Conservation (phyloP, 106 monocot genomes). For the Alisma plantagoaquatica region DNA sequence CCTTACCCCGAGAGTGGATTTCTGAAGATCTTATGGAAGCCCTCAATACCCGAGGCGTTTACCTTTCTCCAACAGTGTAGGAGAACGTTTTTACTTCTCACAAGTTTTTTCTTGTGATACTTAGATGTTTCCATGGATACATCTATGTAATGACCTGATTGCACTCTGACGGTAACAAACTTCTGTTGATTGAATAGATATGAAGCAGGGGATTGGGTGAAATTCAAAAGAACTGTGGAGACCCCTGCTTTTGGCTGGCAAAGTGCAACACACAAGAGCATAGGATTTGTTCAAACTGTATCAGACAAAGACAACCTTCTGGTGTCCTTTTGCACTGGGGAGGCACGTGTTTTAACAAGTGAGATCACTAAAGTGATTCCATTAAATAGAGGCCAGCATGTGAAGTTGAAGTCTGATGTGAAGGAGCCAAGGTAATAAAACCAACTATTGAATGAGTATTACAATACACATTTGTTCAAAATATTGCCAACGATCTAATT, state of each 20-base stretch:
- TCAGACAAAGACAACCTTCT: slow-evolving; percentile 39
- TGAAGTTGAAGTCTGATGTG: slow-evolving; percentile 77
- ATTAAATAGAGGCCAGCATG: slow-evolving; percentile 91
- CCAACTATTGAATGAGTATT: no score
- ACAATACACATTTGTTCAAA: no score
- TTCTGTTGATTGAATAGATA: slow-evolving; percentile 52
- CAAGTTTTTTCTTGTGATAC: no score
- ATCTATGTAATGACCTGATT: background rate
- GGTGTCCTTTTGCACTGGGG: slow-evolving; percentile 91
- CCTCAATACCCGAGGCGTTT: slow-evolving; percentile 67
- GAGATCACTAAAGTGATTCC: slow-evolving; percentile 91
- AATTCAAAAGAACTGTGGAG: slow-evolving; percentile 53
- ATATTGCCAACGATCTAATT: no score
- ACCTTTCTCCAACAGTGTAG: slow-evolving; percentile 90
- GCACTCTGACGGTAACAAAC: no score
- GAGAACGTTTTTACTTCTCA: slow-evolving; percentile 9
- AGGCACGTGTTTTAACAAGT: slow-evolving; percentile 49
- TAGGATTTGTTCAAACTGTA: slow-evolving; percentile 82
- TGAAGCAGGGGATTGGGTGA: slow-evolving; percentile 91
- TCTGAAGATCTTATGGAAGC: slow-evolving; percentile 97
- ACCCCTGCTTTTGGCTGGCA: slow-evolving; percentile 84
- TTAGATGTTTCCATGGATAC: no score
- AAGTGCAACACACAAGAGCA: slow-evolving; percentile 63
- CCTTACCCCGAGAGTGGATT: slow-evolving; percentile 96
- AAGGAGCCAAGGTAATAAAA: slow-evolving; percentile 83